These are phyloP conservation scores for Globisporangium orthogonon DNA, from an alignment of 352 stramenopile species.

Conservation along the genomic window DNA sequence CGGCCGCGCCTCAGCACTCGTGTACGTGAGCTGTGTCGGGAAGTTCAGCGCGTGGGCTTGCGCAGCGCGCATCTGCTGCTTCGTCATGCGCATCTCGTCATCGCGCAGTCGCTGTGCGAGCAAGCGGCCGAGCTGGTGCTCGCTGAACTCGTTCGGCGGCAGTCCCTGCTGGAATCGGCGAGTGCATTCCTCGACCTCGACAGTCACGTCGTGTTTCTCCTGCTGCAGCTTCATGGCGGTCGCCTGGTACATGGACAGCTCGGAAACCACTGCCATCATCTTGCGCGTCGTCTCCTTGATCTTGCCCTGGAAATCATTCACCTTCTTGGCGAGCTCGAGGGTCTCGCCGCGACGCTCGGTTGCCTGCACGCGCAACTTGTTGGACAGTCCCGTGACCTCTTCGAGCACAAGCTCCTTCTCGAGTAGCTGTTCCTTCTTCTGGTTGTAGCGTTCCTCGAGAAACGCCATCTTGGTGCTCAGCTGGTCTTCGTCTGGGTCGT, in stretches of 20 bases:
- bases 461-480: conserved; percentile 79
- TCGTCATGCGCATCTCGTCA: conserved; percentile 35
- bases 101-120: conserved; percentile 48
- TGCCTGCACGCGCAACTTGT: conserved; percentile 83
- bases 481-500: conserved; percentile 88
- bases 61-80: conserved; percentile 33
- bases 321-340: conserved; percentile 78
- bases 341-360: conserved; percentile 67
- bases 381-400: conserved; percentile 85
- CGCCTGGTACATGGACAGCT: conserved; percentile 94
- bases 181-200: conserved; percentile 60
- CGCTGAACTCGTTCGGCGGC: conserved; percentile 68
- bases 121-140: conserved; percentile 63
- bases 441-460: conserved; percentile 82
- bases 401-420: conserved; percentile 94
- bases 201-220: conserved; percentile 77
- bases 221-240: conserved; percentile 92
- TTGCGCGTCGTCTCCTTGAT: conserved; percentile 90
- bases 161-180: conserved; percentile 57
- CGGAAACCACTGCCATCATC: conserved; percentile 94
- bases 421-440: conserved; percentile 90
- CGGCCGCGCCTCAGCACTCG: conserved; percentile 87
- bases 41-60: conserved; percentile 52
- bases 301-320: conserved; percentile 87
- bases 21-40: conserved; percentile 71